Base-by-base conservation (phyloP, 768 basidiomycete genomes). In the Pulveroboletus sp. region DNA sequence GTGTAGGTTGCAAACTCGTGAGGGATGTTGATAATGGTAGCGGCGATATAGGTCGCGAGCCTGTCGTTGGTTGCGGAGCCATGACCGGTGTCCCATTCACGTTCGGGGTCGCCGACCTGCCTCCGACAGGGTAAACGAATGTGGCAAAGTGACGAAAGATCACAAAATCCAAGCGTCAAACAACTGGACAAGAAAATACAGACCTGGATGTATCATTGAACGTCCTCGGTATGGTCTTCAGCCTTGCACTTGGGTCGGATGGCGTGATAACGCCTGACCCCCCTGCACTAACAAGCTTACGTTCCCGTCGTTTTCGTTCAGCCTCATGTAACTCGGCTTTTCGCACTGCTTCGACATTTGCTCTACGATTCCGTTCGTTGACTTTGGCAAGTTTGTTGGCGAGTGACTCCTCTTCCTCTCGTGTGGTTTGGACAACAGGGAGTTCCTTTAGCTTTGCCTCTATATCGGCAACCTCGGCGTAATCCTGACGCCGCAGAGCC, bases 301-400 rank as follows among this genome's bases (percentile, higher is more conserved):
- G 75, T 48, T 89, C 86, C 41, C 77, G 73, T 47, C 84, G 74
- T 68, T 86, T 88, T 42, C 83, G 74, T 62, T 91, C 89, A 8
- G 76, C 71, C 57, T 84, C 83, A 29, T 73, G 71, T 29, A 83
- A 65, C 67, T 95, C 93, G 0, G 88, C 86, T 55, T 79, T 81
- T 50, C 89, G 76, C 45, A 93, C 80, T 4, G 81, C 80, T 60
- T 94, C 95, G 56, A 82, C 55, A 49, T 95, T 95, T 26, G 86
- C 85, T 63, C 80, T 85, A 48, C 89, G 79, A 66, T 97, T 97
- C 48, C 92, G 81, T 70, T 93, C 91, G 63, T 95, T 97, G 46
- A 98, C 83, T 62, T 73, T 81, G 14, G 88, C 81, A 22, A 95
- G 75, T 61, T 80, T 69, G 54, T 89, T 59, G 10, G 61, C 65